Base-by-base conservation (phyloP, 495 filamentous ascomycete species). In the Tetracladium setigerum region DNA sequence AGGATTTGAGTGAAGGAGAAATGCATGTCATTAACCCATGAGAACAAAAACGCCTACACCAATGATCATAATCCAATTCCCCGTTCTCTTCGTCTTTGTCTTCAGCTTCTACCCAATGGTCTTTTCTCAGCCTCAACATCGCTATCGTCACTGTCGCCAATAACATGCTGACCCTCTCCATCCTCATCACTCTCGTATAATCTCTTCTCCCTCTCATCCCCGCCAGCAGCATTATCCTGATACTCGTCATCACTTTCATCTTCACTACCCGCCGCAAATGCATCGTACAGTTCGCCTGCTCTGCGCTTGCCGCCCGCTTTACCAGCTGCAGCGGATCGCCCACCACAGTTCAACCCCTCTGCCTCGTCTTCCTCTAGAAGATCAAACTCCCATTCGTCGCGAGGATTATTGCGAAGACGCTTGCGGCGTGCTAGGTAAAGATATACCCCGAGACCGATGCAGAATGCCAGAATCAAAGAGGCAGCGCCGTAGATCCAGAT, bases 331-430 rank as follows among this genome's bases (percentile, higher is more conserved):
- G 35, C 47, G 5, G 55, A 37, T 37, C 63, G 62, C 16, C 59
- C 55, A 32, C 55, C 54, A 19, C 52, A 43, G 37, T 60, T 55
- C 8, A 69, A 48, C 37, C 67, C 86, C 32, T 79, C 72, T 12
- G 78, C 79, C 54, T 95, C 92, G 8, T 88, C 82, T 53, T 90
- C 81, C 52, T 89, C 81, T 24, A 98, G 77, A 56, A 95, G 79
- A 62, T 95, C 91, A 53, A 98, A 98, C 54, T 95, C 90, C 58
- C 96, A 98, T 63, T 88, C 83, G 56, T 92, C 86, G 34, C 86
- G 79, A 19, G 77, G 69, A 65, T 82, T 85, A 60, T 83, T 86
- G 41, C 81, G 77, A 31, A 82, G 71, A 32, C 84, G 79, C 66
- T 83, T 87, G 51, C 85, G 78, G 30, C 88, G 82, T 38, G 87